A percentile compares a stretch with the other conserved stretches of the same genome.
Conservation (phyloP, 257 asterid species). For the Asclepias syriaca region DNA sequence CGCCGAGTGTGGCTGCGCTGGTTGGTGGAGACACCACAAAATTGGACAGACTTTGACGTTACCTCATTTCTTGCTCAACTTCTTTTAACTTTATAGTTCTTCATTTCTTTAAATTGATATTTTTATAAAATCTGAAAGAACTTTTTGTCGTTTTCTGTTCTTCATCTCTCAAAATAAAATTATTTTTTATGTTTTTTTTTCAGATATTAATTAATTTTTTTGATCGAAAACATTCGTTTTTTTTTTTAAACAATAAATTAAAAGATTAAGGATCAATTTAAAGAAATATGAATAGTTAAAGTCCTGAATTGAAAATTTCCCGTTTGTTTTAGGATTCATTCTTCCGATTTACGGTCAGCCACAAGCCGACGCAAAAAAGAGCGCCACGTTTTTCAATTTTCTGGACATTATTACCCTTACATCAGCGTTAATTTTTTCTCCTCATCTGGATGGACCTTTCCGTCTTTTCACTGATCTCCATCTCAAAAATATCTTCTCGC, state of each 20-base stretch:
- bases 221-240: no score
- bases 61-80: not conserved
- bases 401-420: not conserved
- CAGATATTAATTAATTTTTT: no score
- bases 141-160: no score
- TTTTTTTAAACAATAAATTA: no score
- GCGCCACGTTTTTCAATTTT: conserved; percentile 22
- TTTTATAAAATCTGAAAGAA: no score
- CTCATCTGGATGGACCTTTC: conserved; percentile 19
- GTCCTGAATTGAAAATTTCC: no score
- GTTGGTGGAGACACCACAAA: not conserved
- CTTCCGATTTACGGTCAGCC: not conserved
- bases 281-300: no score
- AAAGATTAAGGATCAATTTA: no score
- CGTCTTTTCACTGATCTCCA: conserved; percentile 21
- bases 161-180: no score
- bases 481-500: conserved; percentile 34
- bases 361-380: not conserved
- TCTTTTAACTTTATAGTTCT: no score
- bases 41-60: not conserved
- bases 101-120: no score
- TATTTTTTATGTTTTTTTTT: no score
- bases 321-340: not conserved
- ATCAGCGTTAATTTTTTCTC: not conserved
- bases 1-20: not conserved